Evolutionary conservation across 2,329 filamentous ascomycete species (phyloP).

Genomic region (Penicillium oxalicum): DNA sequence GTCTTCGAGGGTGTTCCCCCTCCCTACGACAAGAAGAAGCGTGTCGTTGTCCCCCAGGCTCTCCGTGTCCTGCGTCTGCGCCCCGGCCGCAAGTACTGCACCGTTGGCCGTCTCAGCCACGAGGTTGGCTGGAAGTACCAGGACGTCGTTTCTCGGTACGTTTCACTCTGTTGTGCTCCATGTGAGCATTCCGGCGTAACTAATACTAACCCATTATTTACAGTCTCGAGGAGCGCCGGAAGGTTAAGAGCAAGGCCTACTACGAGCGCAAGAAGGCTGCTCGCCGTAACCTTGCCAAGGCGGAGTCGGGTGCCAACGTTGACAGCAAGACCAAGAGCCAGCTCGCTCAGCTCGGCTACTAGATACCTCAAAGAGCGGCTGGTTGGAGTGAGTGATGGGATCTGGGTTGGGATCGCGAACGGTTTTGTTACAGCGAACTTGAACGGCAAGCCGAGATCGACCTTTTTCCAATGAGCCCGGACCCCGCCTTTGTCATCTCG

Average conservation of each 20-base stretch:
- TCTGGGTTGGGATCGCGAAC: slow-evolving; percentile 37
- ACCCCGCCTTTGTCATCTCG: slow-evolving; percentile 11
- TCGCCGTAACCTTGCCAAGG: slow-evolving; percentile 81
- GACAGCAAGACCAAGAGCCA: slow-evolving; percentile 81
- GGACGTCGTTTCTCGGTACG: slow-evolving; percentile 95
- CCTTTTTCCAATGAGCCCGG: slow-evolving; percentile 27
- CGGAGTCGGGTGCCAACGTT: slow-evolving; percentile 85
- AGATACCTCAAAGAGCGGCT: slow-evolving; percentile 44
- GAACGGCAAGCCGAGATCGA: slow-evolving; percentile 37
- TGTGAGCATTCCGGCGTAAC: not conserved
- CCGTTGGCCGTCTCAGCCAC: slow-evolving; percentile 92
- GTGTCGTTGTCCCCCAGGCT: slow-evolving; percentile 97
- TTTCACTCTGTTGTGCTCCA: slow-evolving; percentile 26
- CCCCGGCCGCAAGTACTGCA: slow-evolving; percentile 99
- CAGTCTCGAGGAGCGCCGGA: slow-evolving; percentile 98
- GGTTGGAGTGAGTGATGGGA: slow-evolving; percentile 37
- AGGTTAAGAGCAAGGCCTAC: slow-evolving; percentile 98
- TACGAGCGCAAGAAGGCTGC: slow-evolving; percentile 99
- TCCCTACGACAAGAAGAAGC: slow-evolving; percentile 99
- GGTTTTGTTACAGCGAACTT: slow-evolving; percentile 36
- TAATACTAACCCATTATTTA: slow-evolving; percentile 14
- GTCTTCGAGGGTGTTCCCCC: slow-evolving; percentile 99
- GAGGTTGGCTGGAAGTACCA: slow-evolving; percentile 99
- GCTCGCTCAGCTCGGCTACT: slow-evolving; percentile 89
- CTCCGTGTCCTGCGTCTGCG: slow-evolving; percentile 93